Evolutionary conservation across 495 filamentous ascomycete species (phyloP), one percentile per base, ranked within the genome.

Genomic region (Sporormia fimetaria): DNA sequence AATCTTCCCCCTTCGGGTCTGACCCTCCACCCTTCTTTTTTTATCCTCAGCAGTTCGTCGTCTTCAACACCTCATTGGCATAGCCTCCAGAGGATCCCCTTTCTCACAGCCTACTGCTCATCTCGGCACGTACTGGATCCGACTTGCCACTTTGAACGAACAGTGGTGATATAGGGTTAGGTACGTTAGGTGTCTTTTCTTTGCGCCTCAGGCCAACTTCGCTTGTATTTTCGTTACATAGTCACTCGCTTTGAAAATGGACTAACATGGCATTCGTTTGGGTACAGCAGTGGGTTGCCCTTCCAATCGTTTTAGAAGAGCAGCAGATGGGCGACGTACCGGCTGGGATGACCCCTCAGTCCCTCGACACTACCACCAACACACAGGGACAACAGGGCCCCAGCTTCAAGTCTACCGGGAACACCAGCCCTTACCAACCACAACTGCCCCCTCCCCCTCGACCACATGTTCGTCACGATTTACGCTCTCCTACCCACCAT

Each of bases 211-310:
- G 14, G 11, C 21, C 7, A 23, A 28, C 10, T 23, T 36, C 24
- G 9, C 14, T 38, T 21, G 20, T 8, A 29, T 24, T 10, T 22
- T 48, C 3, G 12, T 17, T 34, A 20, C 21, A 25, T 23, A 30
- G 27, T 42, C 36, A 40, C 23, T 43, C 45, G 5, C 24, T 23
- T 39, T 44, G 43, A 49, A 33, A 25, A 56, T 58, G 46, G 49
- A 34, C 56, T 58, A 38, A 66, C 57, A 66, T 64, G 63, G 60
- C 46, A 40, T 51, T 63, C 35, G 37, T 65, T 40, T 65, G 63
- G 63, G 53, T 66, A 40, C 63, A 63, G 49, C 63, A 66, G 56
- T 66, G 63, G 61, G 46, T 60, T 24, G 61, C 62, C 15, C 44
- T 66, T 34, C 63, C 63, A 9, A 50, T 66, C 24, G 52, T 66